Evolutionary conservation across 2,329 filamentous ascomycete genomes (phyloP).

Genomic region (Colletotrichum abscissum): DNA sequence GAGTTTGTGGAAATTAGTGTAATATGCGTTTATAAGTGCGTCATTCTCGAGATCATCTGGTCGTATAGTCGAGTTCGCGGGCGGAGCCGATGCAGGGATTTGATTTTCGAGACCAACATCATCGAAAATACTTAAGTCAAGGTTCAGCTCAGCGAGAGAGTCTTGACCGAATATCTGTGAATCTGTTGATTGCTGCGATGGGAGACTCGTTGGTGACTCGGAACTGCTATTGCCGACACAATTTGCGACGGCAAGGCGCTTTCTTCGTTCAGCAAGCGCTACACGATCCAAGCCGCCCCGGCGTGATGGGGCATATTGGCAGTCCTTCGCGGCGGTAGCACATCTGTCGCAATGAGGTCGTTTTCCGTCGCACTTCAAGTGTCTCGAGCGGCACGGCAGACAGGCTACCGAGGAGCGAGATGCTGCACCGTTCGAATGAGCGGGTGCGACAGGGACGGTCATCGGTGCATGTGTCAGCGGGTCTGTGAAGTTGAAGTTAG

Average conservation of each 20-base stretch:
- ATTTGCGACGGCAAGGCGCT: constrained; percentile 38
- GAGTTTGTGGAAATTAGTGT: constrained; percentile 47
- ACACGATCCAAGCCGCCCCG: constrained; percentile 54
- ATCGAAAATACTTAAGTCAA: neutral
- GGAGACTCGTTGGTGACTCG: constrained; percentile 20
- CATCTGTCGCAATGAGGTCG: constrained; percentile 60
- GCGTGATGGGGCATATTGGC: constrained; percentile 62
- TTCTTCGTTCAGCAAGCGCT: constrained; percentile 42
- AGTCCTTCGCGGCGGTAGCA: constrained; percentile 53
- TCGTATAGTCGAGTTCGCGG: neutral
- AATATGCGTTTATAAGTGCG: constrained; percentile 47
- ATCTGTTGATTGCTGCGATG: constrained; percentile 1
- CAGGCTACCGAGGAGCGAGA: constrained; percentile 55
- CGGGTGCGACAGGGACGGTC: neutral
- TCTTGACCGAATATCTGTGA: neutral
- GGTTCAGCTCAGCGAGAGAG: constrained; percentile 1
- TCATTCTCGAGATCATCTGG: constrained; percentile 34
- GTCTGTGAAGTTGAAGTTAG: neutral
- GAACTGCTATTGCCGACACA: neutral
- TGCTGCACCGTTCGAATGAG: neutral
- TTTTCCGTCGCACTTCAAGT: constrained; percentile 64
- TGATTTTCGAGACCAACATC: neutral
- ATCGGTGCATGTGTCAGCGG: neutral
- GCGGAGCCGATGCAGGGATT: too few relatives aligned
- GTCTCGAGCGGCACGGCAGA: constrained; percentile 61